phyloP scores from a whole-genome alignment of 148 eudicot genomes.

The Vaccinium corymbosum region DNA sequence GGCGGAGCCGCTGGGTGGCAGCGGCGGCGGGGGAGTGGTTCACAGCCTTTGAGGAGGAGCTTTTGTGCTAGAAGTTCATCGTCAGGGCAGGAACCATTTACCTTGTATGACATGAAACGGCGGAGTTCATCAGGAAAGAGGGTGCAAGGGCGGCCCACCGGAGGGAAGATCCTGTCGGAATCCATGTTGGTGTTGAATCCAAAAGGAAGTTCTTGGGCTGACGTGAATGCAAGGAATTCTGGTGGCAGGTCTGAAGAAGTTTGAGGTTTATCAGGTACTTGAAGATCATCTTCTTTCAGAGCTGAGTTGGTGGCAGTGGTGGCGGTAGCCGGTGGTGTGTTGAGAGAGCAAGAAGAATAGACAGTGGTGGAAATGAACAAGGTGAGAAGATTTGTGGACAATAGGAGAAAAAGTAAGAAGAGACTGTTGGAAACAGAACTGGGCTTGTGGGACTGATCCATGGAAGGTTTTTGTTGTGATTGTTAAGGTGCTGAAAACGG shows the following conservation, averaged over 20 bases:
- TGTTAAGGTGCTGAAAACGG: not conserved
- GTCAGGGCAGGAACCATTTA: conserved; percentile 39
- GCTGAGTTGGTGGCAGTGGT: not conserved
- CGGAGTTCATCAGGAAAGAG: conserved; percentile 21
- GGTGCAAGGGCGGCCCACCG: conserved; percentile 38
- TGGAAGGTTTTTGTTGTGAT: conserved; percentile 1
- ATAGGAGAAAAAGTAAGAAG: conserved; percentile 37
- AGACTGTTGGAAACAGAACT: conserved; percentile 18
- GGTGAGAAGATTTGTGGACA: conserved; percentile 42
- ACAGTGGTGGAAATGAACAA: conserved; percentile 38
- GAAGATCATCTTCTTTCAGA: not conserved
- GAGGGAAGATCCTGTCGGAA: conserved; percentile 36
- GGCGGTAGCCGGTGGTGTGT: not conserved
- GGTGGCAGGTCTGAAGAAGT: conserved; percentile 26
- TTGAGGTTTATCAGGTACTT: conserved; percentile 3
- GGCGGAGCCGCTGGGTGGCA: conserved; percentile 38
- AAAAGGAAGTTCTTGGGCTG: conserved; percentile 39
- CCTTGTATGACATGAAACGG: conserved; percentile 38
- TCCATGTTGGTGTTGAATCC: conserved; percentile 37
- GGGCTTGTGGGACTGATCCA: conserved; percentile 23
- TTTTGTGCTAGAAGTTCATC: conserved; percentile 41
- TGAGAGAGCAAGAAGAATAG: conserved; percentile 30
- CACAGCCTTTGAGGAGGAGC: conserved; percentile 46
- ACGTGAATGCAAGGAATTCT: conserved; percentile 37
- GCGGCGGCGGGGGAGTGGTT: conserved; percentile 51